Base-by-base conservation (phyloP, 495 filamentous ascomycete genomes). In the Podospora comata region DNA sequence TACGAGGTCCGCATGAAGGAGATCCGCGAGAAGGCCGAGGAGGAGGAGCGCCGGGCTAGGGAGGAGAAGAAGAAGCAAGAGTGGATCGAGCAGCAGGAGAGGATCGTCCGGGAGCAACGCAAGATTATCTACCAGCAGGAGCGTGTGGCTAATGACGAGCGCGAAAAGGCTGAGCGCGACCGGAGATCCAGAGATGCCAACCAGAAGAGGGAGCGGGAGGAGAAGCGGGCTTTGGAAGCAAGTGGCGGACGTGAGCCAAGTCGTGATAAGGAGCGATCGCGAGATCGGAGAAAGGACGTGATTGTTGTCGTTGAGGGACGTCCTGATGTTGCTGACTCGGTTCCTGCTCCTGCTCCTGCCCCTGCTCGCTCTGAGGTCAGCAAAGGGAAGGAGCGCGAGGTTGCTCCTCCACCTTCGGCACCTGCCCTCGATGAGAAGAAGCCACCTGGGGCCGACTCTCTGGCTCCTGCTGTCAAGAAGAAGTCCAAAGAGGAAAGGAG, bases 71-170 rank as follows among this genome's bases (percentile, higher is more conserved):
- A 73, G 26, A 64, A 68, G 27, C 65, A 65, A 54, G 70, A 69
- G 39, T 65, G 63, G 11, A 62, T 64, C 16, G 75, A 74, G 53
- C 65, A 69, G 60, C 69, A 73, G 11, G 73, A 73, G 59, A 68
- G 73, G 15, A 70, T 67, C 18, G 67, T 72, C 34, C 72, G 70
- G 48, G 72, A 77, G 39, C 76, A 78, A 59, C 73, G 72, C 48
- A 67, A 72, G 23, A 39, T 65, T 15, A 56, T 63, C 20, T 74
- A 74, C 62, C 67, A 70, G 58, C 71, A 72, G 57, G 73, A 75
- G 19, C 73, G 70, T 0, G 58, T 65, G 15, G 23, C 65, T 16
- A 30, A 71, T 7, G 71, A 74, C n/a, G 71, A 71, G 34, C 73
- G 74, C 7, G 66, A 68, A 15, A 69, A 73, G 1, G 67, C 65